Evolutionary conservation across 805 yeast species (phyloP).

Genomic region (Candida anglica): DNA sequence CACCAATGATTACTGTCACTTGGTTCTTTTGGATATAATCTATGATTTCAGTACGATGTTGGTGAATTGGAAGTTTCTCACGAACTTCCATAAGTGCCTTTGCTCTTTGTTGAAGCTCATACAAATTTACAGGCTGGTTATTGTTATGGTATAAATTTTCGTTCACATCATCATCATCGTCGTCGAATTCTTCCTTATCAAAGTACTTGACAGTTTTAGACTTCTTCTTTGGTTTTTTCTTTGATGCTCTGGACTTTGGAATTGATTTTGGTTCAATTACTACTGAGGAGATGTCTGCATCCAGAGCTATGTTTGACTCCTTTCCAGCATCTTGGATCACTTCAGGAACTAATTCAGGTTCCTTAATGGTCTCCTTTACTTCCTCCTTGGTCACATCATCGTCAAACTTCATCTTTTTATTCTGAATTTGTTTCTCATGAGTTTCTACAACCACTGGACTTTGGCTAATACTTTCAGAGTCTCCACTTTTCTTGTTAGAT

Average conservation of each 20-base stretch:
- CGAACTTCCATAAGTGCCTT: constrained; percentile 47
- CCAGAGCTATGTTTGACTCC: not conserved
- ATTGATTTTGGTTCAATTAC: no score
- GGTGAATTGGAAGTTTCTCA: constrained; percentile 68
- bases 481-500: constrained; percentile 16
- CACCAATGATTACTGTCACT: constrained; percentile 86
- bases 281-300: no score
- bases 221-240: constrained; percentile 4
- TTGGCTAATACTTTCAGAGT: no score
- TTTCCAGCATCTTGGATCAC: no score
- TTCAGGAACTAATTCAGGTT: no score
- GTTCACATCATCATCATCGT: not conserved
- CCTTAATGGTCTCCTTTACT: no score
- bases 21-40: constrained; percentile 50
- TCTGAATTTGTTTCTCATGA: constrained; percentile 2
- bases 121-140: constrained; percentile 10
- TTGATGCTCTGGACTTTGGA: constrained; percentile 3
- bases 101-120: constrained; percentile 38
- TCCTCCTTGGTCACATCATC: constrained; percentile 7
- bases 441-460: no score
- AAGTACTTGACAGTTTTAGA: constrained; percentile 6
- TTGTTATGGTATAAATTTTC: not conserved
- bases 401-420: constrained; percentile 11
- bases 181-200: constrained; percentile 28
- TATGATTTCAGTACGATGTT: constrained; percentile 61